phyloP scores from a whole-genome alignment of 768 basidiomycete genomes.

The Suillus placidus region DNA sequence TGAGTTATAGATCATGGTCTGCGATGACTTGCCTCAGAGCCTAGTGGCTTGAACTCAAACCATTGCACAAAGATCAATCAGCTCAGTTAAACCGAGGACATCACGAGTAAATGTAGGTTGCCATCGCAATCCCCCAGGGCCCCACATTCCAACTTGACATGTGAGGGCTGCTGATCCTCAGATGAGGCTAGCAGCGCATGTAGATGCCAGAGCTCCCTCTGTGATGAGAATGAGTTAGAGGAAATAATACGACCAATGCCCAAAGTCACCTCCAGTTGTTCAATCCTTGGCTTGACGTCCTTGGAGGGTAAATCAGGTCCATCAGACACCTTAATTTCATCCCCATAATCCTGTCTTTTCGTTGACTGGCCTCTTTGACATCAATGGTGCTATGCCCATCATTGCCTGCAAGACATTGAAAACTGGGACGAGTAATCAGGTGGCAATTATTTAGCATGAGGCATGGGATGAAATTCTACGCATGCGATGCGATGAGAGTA shows the following conservation, averaged over 20 bases:
- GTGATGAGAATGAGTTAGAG: neutral
- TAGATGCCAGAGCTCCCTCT: constrained; percentile 21
- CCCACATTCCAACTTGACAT: constrained; percentile 18
- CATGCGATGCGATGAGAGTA: neutral
- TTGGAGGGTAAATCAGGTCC: neutral
- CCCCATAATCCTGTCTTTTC: neutral
- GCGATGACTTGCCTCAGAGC: neutral
- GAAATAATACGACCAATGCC: neutral
- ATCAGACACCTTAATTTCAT: neutral
- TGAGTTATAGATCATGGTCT: neutral
- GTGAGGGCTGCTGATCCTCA: constrained; percentile 20
- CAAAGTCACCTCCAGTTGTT: neutral
- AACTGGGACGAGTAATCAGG: neutral
- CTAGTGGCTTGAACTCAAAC: too few species aligned
- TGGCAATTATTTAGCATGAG: neutral
- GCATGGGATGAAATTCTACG: neutral
- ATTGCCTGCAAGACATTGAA: constrained; percentile 18
- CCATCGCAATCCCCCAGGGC: neutral
- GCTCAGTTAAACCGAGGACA: neutral
- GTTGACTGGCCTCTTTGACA: constrained; percentile 6
- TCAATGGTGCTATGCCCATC: constrained; percentile 17
- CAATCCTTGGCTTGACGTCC: neutral
- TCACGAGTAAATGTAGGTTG: neutral
- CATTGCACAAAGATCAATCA: too few species aligned
- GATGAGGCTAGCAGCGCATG: constrained; percentile 9